phyloP scores from a whole-genome alignment of 805 yeast species.

The Danielia reshetovae region DNA sequence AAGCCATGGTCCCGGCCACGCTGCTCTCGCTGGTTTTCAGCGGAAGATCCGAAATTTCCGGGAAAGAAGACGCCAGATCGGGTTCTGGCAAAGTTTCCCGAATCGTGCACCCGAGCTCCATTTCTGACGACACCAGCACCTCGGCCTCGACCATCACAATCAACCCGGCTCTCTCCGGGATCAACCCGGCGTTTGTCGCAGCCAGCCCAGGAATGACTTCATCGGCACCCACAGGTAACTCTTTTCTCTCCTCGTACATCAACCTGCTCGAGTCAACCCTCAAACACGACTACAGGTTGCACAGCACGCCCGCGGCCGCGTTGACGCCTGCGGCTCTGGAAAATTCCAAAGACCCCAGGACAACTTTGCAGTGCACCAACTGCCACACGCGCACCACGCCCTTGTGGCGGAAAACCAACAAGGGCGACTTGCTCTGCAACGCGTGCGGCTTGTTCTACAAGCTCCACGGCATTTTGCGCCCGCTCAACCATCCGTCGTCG shows the following conservation, averaged over 20 bases:
- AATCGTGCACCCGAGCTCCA: not conserved
- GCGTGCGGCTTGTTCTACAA: slow-evolving; percentile 46
- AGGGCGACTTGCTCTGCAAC: slow-evolving; percentile 42
- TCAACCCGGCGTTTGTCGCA: not conserved
- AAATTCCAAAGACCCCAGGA: slow-evolving; percentile 15
- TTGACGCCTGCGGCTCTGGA: slow-evolving; percentile 6
- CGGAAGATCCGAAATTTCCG: not conserved
- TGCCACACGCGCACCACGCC: slow-evolving; percentile 45
- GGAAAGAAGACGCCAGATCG: not conserved
- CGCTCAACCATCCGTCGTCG: slow-evolving; percentile 22
- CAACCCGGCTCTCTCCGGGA: too few relatives aligned
- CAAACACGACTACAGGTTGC: slow-evolving; percentile 22
- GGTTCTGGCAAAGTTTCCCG: too few relatives aligned
- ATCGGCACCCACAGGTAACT: too few relatives aligned
- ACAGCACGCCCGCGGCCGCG: slow-evolving; percentile 1
- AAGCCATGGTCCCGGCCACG: not conserved
- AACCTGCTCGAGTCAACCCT: slow-evolving; percentile 36
- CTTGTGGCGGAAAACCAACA: slow-evolving; percentile 40
- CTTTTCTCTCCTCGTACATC: slow-evolving; percentile 36
- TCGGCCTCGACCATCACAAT: too few relatives aligned
- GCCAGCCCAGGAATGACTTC: slow-evolving; percentile 1
- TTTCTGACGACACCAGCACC: not conserved
- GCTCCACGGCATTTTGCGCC: slow-evolving; percentile 43
- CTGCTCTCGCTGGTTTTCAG: not conserved
- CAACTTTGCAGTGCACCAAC: slow-evolving; percentile 35